Evolutionary conservation across 2,329 filamentous ascomycete species (phyloP).

Genomic region (Penicillium sp.): DNA sequence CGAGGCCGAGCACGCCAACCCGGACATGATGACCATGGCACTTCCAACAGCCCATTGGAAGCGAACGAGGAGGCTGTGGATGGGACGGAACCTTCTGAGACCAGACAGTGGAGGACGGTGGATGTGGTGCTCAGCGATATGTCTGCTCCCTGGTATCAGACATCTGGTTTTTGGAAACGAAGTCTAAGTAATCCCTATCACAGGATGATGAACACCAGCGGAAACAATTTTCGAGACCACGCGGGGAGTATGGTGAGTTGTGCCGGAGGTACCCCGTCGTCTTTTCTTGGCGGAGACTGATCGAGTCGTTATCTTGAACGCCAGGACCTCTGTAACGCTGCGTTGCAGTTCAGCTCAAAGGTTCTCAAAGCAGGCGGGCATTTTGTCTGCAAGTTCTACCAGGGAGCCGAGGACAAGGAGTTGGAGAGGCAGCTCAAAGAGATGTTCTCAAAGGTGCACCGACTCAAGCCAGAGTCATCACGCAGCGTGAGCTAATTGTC

Average conservation of each 20-base stretch:
- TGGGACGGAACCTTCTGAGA: background rate
- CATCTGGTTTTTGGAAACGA: conserved; percentile 69
- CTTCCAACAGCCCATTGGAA: conserved; percentile 8
- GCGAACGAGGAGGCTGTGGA: background rate
- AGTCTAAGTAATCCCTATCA: conserved; percentile 90
- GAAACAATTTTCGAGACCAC: conserved; percentile 79
- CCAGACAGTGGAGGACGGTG: conserved; percentile 53
- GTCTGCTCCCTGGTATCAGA: conserved; percentile 92
- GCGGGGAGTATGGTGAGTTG: conserved; percentile 76
- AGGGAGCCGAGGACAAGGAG: conserved; percentile 76
- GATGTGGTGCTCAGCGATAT: conserved; percentile 98
- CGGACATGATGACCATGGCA: conserved; percentile 1
- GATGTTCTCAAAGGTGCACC: conserved; percentile 71
- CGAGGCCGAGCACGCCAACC: conserved; percentile 47
- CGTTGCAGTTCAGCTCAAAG: conserved; percentile 77
- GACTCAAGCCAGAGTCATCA: conserved; percentile 89
- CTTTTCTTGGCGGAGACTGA: background rate
- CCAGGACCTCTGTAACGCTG: conserved; percentile 84
- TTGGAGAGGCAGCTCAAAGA: conserved; percentile 68
- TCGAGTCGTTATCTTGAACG: background rate
- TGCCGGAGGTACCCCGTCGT: too few relatives aligned
- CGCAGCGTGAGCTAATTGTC: conserved; percentile 55
- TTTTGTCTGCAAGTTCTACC: conserved; percentile 97
- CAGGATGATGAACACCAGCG: conserved; percentile 99
- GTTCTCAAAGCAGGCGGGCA: conserved; percentile 76